Conservation (phyloP, 2,329 filamentous ascomycete species). For the Exophiala sideris region DNA sequence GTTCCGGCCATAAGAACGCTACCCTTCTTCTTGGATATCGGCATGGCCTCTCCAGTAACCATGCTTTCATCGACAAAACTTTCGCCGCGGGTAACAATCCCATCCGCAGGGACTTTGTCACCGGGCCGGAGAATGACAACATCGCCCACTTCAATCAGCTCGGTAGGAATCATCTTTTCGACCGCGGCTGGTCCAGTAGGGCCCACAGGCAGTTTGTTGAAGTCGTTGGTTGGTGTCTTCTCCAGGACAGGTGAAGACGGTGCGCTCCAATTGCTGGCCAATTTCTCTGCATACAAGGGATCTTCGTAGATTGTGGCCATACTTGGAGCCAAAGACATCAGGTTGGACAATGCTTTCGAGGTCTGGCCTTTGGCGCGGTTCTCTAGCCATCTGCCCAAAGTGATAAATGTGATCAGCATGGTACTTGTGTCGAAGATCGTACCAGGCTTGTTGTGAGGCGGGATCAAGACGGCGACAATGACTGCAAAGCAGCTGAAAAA, state of each 20-base stretch:
- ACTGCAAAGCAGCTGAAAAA: constrained; percentile 91
- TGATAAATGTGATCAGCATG: constrained; percentile 96
- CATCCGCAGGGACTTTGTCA: constrained; percentile 95
- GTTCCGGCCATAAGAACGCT: constrained; percentile 84
- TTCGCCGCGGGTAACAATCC: constrained; percentile 79
- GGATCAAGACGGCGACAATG: constrained; percentile 71
- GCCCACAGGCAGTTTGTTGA: constrained; percentile 7
- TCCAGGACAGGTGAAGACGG: constrained; percentile 34
- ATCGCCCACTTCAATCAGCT: constrained; percentile 90
- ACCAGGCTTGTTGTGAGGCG: constrained; percentile 73
- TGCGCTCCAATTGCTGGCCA: constrained; percentile 72
- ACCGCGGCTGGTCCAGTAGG: constrained; percentile 53
- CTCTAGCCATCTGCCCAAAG: constrained; percentile 84
- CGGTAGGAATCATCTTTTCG: constrained; percentile 83
- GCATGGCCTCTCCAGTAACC: constrained; percentile 97
- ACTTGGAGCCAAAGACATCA: constrained; percentile 94
- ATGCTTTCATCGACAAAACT: constrained; percentile 96
- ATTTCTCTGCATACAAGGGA: constrained; percentile 88
- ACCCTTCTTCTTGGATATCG: constrained; percentile 82
- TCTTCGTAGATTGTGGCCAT: constrained; percentile 97
- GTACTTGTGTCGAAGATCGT: constrained; percentile 97
- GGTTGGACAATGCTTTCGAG: constrained; percentile 82
- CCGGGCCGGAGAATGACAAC: constrained; percentile 89
- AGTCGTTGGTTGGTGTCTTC: constrained; percentile 42
- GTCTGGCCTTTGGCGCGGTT: constrained; percentile 95